Percentiles rank a stretch among this genome's conserved stretches.
phyloP scores from a whole-genome alignment of 805 yeast genomes.

The Tetrapisispora arboricola region DNA sequence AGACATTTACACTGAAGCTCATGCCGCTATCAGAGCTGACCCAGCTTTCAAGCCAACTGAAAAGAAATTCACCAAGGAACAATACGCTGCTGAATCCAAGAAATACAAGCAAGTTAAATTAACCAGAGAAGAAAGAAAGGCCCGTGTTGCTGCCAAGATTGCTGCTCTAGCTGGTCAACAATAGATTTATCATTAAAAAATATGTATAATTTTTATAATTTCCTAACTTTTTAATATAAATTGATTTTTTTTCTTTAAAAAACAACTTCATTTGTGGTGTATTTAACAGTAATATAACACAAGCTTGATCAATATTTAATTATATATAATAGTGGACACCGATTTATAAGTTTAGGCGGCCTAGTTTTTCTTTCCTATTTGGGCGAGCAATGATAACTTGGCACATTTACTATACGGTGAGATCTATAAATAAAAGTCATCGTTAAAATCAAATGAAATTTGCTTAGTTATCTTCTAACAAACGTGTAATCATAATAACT shows the following conservation, averaged over 20 bases:
- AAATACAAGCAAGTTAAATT: constrained; percentile 83
- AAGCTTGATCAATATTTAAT: too few relatives aligned
- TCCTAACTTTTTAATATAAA: constrained; percentile 2
- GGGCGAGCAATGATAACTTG: not conserved
- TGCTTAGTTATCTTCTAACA: too few relatives aligned
- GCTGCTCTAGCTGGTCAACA: constrained; percentile 62
- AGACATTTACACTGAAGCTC: constrained; percentile 92
- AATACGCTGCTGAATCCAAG: constrained; percentile 94
- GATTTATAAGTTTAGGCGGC: too few relatives aligned
- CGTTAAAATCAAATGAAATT: too few relatives aligned
- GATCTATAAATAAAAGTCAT: too few relatives aligned
- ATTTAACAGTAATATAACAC: too few relatives aligned
- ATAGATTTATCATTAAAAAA: constrained; percentile 13
- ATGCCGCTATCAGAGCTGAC: constrained; percentile 91
- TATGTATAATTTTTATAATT: constrained; percentile 1
- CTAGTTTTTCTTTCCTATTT: not conserved
- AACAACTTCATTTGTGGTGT: not conserved
- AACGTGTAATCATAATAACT: too few relatives aligned
- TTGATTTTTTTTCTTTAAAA: not conserved
- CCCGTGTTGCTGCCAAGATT: constrained; percentile 84
- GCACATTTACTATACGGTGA: too few relatives aligned
- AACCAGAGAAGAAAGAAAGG: constrained; percentile 85
- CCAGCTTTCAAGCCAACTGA: constrained; percentile 84
- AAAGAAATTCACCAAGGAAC: constrained; percentile 92
- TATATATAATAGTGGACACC: too few relatives aligned